Conservation (phyloP, 306 rosid species). For the Mimosa bimucronata region DNA sequence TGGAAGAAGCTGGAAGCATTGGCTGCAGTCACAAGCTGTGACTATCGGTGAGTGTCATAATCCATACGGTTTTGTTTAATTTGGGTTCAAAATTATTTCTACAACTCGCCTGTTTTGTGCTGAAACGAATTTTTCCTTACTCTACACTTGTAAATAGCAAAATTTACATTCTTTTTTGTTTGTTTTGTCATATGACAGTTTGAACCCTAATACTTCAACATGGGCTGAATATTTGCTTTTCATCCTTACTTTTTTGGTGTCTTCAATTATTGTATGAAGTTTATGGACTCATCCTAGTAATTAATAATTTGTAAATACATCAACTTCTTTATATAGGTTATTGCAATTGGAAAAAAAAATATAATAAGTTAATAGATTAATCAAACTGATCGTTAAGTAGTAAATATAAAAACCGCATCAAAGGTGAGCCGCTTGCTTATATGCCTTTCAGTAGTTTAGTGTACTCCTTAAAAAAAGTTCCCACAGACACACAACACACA, state of each 20-base stretch:
- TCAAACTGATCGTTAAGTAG: neutral
- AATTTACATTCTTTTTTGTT: neutral
- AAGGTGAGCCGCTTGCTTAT: neutral
- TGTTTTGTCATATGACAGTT: no score
- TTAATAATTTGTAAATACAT: no score
- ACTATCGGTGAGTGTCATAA: conserved; percentile 38
- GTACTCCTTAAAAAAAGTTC: no score
- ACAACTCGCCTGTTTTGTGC: conserved; percentile 28
- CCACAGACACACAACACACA: no score
- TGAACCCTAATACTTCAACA: no score
- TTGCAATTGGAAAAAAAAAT: no score
- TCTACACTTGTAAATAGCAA: conserved; percentile 33
- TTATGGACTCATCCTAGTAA: no score
- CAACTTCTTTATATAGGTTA: no score
- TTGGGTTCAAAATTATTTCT: conserved; percentile 37
- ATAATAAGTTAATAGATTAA: neutral
- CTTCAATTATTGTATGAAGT: no score
- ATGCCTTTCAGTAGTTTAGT: neutral
- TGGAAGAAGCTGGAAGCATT: conserved; percentile 70
- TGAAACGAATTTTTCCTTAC: conserved; percentile 19
- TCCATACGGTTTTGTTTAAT: conserved; percentile 61
- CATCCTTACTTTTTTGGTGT: no score
- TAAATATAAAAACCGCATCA: neutral
- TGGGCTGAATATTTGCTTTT: no score
- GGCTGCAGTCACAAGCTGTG: conserved; percentile 47